A percentile compares a stretch with the other conserved stretches of the same genome.
These are phyloP conservation scores for Oryza longistaminata DNA, from an alignment of 176 grass and related monocot species.

Conservation along the genomic window DNA sequence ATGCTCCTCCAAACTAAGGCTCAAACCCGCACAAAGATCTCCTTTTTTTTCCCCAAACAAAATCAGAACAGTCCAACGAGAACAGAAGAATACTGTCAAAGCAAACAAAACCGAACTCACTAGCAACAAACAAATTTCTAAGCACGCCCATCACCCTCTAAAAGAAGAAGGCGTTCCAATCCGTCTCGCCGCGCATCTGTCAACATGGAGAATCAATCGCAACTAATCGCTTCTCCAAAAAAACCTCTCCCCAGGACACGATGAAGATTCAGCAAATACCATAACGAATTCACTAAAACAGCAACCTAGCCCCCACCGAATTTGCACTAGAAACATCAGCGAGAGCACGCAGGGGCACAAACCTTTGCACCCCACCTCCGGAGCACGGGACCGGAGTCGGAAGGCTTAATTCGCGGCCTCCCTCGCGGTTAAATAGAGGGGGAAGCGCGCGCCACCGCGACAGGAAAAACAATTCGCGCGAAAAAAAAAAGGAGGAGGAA, in stretches of 20 bases:
- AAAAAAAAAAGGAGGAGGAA: too few relatives aligned
- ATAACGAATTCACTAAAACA: not conserved
- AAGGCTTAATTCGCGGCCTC: constrained; percentile 24
- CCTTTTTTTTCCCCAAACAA: not conserved
- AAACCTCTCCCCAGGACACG: too few relatives aligned
- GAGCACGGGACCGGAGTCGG: constrained; percentile 5
- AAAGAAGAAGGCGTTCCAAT: not conserved
- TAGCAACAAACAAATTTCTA: not conserved
- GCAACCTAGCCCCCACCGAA: not conserved
- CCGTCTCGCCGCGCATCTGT: not conserved
- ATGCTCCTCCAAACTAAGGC: not conserved
- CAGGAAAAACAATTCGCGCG: not conserved
- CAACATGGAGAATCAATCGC: not conserved
- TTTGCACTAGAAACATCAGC: not conserved
- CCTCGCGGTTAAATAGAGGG: not conserved
- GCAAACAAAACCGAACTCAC: not conserved
- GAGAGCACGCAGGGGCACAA: not conserved
- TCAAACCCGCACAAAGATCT: constrained; percentile 4
- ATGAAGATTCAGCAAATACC: not conserved
- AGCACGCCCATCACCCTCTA: too few relatives aligned
- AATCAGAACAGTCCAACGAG: not conserved
- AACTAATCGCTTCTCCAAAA: not conserved
- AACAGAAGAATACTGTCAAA: not conserved
- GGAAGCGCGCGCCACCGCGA: not conserved
- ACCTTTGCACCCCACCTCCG: constrained; percentile 7